phyloP scores from a whole-genome alignment of 768 basidiomycete species.

The Scleroderma citrinum region DNA sequence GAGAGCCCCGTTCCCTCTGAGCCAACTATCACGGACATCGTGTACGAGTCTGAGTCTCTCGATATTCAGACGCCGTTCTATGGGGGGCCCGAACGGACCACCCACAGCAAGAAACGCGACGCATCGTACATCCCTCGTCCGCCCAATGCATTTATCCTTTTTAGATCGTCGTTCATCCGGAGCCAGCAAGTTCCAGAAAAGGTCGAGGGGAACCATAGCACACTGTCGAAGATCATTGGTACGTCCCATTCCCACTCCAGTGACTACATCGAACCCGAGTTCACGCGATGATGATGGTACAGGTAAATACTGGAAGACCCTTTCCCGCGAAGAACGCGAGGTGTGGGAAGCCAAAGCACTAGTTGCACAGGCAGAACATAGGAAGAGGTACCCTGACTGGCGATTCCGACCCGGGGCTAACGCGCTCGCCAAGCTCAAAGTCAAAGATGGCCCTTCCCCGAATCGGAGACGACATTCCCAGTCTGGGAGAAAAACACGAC shows the following conservation, averaged over 20 bases:
- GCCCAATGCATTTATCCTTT: slow-evolving; percentile 83
- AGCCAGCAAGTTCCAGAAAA: slow-evolving; percentile 68
- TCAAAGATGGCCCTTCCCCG: slow-evolving; percentile 34
- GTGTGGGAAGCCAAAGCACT: slow-evolving; percentile 74
- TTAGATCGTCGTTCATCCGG: slow-evolving; percentile 71
- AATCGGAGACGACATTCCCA: slow-evolving; percentile 27
- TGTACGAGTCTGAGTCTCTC: slow-evolving; percentile 8
- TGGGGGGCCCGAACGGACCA: slow-evolving; percentile 31
- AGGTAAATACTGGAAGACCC: slow-evolving; percentile 74
- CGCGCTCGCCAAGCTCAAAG: slow-evolving; percentile 33
- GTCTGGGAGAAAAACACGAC: slow-evolving; percentile 15
- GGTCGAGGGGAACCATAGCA: slow-evolving; percentile 77
- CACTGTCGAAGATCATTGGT: slow-evolving; percentile 80
- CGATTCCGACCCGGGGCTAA: slow-evolving; percentile 66
- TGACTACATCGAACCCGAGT: background rate
- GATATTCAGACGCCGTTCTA: slow-evolving; percentile 19
- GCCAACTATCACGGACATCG: slow-evolving; percentile 4
- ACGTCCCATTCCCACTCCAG: background rate
- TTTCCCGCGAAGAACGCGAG: slow-evolving; percentile 60
- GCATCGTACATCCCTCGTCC: slow-evolving; percentile 77
- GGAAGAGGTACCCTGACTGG: slow-evolving; percentile 75
- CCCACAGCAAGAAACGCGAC: slow-evolving; percentile 60
- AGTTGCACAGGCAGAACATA: slow-evolving; percentile 67
- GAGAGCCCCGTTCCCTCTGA: slow-evolving; percentile 17
- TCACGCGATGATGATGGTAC: background rate